These are phyloP conservation scores for Blastosporella zonata DNA, from an alignment of 1,284 basidiomycete species.

Conservation along the genomic window DNA sequence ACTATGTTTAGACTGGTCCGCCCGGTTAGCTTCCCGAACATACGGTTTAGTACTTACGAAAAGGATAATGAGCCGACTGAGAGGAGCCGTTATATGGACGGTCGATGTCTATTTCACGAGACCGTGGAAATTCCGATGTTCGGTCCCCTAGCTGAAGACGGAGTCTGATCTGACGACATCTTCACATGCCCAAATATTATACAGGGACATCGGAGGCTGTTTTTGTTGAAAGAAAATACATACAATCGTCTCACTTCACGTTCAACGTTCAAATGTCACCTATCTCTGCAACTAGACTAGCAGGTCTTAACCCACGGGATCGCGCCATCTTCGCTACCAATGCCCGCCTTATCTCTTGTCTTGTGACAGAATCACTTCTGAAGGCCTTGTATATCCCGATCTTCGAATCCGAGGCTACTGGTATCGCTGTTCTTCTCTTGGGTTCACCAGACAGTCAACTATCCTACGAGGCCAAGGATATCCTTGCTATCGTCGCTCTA, in stretches of 20 bases:
- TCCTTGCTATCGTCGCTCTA: conserved; percentile 43
- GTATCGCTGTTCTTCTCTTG: conserved; percentile 38
- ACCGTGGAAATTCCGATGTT: background rate
- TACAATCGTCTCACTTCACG: background rate
- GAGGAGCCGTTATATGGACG: background rate
- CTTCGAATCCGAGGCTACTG: conserved; percentile 30
- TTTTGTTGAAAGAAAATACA: background rate
- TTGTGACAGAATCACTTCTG: conserved; percentile 50
- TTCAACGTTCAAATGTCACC: conserved; percentile 20
- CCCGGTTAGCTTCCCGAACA: background rate
- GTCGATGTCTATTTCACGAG: background rate
- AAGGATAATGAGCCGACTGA: background rate
- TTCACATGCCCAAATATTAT: background rate
- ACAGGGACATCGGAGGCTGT: background rate
- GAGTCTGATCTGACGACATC: background rate
- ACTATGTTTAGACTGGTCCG: background rate
- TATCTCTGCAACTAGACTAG: conserved; percentile 24
- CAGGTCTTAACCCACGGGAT: conserved; percentile 30
- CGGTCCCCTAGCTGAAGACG: background rate
- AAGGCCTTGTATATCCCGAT: conserved; percentile 42
- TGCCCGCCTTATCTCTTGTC: conserved; percentile 46
- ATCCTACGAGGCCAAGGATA: conserved; percentile 28
- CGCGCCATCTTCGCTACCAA: conserved; percentile 44
- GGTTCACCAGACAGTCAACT: conserved; percentile 21
- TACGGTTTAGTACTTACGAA: background rate